A percentile compares a stretch with the other conserved stretches of the same genome.
Conservation (phyloP, 441 rosid species). For the Raphanus hybrid region DNA sequence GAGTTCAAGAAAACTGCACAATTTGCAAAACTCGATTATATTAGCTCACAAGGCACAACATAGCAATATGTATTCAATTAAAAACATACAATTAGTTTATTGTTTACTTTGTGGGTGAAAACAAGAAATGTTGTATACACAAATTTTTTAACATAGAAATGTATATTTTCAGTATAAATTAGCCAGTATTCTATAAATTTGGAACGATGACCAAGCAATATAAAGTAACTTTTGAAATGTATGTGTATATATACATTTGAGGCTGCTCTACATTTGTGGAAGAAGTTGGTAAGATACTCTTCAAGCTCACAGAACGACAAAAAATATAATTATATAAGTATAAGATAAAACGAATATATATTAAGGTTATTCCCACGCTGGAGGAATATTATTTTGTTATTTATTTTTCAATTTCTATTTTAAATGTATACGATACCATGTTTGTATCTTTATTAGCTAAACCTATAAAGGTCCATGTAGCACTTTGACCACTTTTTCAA, state of each 20-base stretch:
- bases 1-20: neutral
- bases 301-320: neutral
- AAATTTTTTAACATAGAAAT: neutral
- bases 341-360: conserved; percentile 13
- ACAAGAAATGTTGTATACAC: neutral
- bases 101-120: neutral
- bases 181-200: neutral
- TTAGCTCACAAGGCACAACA: neutral
- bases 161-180: neutral
- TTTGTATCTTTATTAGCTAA: conserved; percentile 15
- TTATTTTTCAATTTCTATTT: neutral
- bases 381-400: conserved; percentile 19
- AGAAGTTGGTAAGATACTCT: conserved; percentile 19
- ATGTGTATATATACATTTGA: neutral
- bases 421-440: conserved; percentile 1
- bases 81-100: too few species aligned
- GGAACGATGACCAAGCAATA: neutral
- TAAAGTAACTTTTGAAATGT: neutral
- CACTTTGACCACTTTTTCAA: conserved; percentile 32
- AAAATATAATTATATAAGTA: neutral
- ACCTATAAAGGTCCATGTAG: conserved; percentile 27
- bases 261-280: conserved; percentile 1
- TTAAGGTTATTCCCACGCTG: conserved; percentile 34
- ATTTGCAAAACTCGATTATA: neutral
- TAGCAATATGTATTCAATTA: too few species aligned